Evolutionary conservation across 1,284 basidiomycete genomes (phyloP).

Genomic region (Ceratobasidium theobromae): DNA sequence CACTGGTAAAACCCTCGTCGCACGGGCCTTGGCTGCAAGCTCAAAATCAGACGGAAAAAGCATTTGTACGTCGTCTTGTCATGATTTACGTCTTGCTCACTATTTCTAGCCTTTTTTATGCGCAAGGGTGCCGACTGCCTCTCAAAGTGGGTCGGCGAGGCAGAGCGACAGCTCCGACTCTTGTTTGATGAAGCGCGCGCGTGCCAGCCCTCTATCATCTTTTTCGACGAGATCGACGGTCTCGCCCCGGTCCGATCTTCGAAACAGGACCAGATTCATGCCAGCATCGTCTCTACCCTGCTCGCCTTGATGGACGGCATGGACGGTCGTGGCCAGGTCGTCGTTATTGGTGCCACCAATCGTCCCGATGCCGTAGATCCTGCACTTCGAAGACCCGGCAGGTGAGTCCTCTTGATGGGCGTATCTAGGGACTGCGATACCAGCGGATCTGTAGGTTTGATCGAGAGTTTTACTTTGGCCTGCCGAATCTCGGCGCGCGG

Average conservation of each 20-base stretch:
- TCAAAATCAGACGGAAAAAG: slow-evolving; percentile 87
- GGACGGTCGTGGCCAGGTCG: slow-evolving; percentile 87
- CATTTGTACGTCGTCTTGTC: slow-evolving; percentile 64
- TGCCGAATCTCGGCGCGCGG: slow-evolving; percentile 83
- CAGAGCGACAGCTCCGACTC: slow-evolving; percentile 92
- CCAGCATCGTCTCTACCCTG: slow-evolving; percentile 94
- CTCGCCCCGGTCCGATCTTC: slow-evolving; percentile 96
- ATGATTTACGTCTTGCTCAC: slow-evolving; percentile 9
- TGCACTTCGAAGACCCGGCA: slow-evolving; percentile 88
- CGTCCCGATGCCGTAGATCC: slow-evolving; percentile 97
- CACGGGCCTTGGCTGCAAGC: slow-evolving; percentile 91
- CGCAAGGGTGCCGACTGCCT: slow-evolving; percentile 98
- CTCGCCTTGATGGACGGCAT: slow-evolving; percentile 99
- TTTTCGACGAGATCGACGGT: slow-evolving; percentile 96
- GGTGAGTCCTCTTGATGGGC: slow-evolving; percentile 43
- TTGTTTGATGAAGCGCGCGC: slow-evolving; percentile 95
- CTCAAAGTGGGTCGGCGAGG: slow-evolving; percentile 99
- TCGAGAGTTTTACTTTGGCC: slow-evolving; percentile 96
- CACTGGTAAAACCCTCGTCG: slow-evolving; percentile 91
- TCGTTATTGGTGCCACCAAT: slow-evolving; percentile 89
- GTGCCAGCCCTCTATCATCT: slow-evolving; percentile 93
- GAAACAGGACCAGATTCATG: slow-evolving; percentile 99
- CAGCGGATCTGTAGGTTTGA: slow-evolving; percentile 60
- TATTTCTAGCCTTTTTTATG: slow-evolving; percentile 90
- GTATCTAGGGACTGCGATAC: background rate